These are phyloP conservation scores for Tolypocladium ophioglossoides DNA, from an alignment of 2,329 filamentous ascomycete genomes.

Conservation along the genomic window DNA sequence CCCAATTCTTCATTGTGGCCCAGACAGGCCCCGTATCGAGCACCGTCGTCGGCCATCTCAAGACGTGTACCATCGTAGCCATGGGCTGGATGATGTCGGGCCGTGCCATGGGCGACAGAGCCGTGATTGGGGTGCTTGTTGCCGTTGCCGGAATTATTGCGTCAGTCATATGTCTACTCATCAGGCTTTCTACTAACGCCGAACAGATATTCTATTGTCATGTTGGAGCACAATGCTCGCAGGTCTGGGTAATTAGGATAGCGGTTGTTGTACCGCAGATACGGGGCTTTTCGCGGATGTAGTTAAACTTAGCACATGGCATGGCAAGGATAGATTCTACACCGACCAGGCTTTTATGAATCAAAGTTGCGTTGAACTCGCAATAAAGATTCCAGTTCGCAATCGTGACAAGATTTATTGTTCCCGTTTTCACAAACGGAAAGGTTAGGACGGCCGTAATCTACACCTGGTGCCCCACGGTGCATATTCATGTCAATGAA, in stretches of 20 bases:
- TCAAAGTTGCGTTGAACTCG: background rate
- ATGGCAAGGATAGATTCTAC: background rate
- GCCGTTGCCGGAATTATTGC: constrained; percentile 46
- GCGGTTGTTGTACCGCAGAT: background rate
- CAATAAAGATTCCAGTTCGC: background rate
- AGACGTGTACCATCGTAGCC: constrained; percentile 55
- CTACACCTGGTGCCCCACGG: background rate
- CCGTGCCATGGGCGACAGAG: constrained; percentile 43
- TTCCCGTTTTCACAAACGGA: background rate
- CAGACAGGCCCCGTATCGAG: constrained; percentile 53
- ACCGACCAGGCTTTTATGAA: background rate
- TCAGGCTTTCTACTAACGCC: background rate
- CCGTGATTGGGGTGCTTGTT: constrained; percentile 42
- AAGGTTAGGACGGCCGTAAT: too few species aligned
- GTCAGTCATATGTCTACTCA: constrained; percentile 36
- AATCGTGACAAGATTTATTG: background rate
- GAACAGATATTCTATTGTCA: constrained; percentile 34
- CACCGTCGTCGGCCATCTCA: constrained; percentile 55
- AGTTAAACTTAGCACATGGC: background rate
- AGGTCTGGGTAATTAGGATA: background rate
- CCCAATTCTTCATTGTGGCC: constrained; percentile 51
- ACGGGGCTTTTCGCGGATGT: background rate
- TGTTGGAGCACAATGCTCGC: constrained; percentile 31
- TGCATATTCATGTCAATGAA: background rate
- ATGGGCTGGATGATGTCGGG: constrained; percentile 50